These are phyloP conservation scores for Lasiodiplodia hormozganensis DNA, from an alignment of 2,329 filamentous ascomycete species.

Conservation along the genomic window DNA sequence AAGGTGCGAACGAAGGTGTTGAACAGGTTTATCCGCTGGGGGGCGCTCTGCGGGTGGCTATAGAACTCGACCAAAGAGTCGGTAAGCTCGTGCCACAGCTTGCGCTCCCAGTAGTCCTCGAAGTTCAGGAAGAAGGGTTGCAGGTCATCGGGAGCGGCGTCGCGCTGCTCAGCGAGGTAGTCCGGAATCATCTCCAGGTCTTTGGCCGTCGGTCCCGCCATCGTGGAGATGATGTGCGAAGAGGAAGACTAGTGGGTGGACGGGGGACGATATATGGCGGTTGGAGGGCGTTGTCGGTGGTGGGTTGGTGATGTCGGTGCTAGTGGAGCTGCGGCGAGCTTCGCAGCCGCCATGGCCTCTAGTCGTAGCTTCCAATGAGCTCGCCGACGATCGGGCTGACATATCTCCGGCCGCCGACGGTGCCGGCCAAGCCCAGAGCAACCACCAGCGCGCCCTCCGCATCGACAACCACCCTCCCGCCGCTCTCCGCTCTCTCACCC, in stretches of 20 bases:
- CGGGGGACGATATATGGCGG: slow-evolving; percentile 4
- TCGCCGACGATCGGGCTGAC: slow-evolving; percentile 23
- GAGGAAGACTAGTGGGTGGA: not conserved
- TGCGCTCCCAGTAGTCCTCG: slow-evolving; percentile 97
- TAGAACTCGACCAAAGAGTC: slow-evolving; percentile 89
- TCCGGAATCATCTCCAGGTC: slow-evolving; percentile 87
- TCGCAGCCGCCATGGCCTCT: not conserved
- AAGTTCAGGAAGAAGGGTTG: slow-evolving; percentile 89
- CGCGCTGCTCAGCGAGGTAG: slow-evolving; percentile 89
- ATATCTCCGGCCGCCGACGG: slow-evolving; percentile 21
- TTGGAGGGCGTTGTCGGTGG: slow-evolving; percentile 31
- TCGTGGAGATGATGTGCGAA: slow-evolving; percentile 32
- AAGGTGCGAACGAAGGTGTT: slow-evolving; percentile 95
- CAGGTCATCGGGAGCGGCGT: slow-evolving; percentile 84
- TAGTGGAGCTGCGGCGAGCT: slow-evolving; percentile 30
- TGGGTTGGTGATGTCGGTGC: slow-evolving; percentile 33
- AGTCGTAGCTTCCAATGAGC: slow-evolving; percentile 18
- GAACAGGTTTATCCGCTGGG: slow-evolving; percentile 88
- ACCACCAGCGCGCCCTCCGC: slow-evolving; percentile 43
- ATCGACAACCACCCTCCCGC: slow-evolving; percentile 58
- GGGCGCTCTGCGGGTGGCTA: slow-evolving; percentile 77
- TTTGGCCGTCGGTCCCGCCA: slow-evolving; percentile 61
- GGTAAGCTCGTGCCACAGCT: slow-evolving; percentile 98
- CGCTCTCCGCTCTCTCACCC: slow-evolving; percentile 44
- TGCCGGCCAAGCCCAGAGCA: slow-evolving; percentile 27